Conservation (phyloP, 495 filamentous ascomycete species). For the Lepraria neglecta region DNA sequence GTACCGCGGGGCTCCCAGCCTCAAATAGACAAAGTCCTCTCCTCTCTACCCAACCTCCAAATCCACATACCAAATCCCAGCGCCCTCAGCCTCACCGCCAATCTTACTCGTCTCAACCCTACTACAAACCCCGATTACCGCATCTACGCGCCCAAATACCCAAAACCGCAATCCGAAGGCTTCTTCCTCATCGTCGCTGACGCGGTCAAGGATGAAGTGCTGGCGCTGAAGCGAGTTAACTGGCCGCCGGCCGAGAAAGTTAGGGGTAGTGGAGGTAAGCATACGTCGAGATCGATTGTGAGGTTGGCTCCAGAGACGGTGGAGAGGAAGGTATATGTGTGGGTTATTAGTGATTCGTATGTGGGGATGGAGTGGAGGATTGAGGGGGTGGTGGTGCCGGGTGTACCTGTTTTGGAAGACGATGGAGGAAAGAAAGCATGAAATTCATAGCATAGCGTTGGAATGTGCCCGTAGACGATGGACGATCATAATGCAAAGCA, state of each 20-base stretch:
- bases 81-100: conserved; percentile 55
- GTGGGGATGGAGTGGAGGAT: conserved; percentile 67
- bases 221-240: conserved; percentile 76
- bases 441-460: background rate
- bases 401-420: conserved; percentile 28
- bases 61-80: conserved; percentile 55
- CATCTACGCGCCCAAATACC: conserved; percentile 81
- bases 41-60: conserved; percentile 61
- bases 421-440: conserved; percentile 21
- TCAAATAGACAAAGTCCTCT: conserved; percentile 53
- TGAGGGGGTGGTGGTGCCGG: conserved; percentile 47
- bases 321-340: conserved; percentile 57
- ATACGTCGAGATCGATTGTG: conserved; percentile 48
- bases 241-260: conserved; percentile 49
- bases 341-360: conserved; percentile 80
- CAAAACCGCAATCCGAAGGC: conserved; percentile 91
- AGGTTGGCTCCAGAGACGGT: conserved; percentile 38
- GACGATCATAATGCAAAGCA: no score
- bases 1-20: conserved; percentile 26
- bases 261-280: conserved; percentile 29
- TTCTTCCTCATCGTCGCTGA: conserved; percentile 79
- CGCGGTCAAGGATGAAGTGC: conserved; percentile 59
- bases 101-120: conserved; percentile 60
- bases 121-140: conserved; percentile 54
- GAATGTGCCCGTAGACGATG: no score